phyloP scores from a whole-genome alignment of 2,329 filamentous ascomycete genomes.

The Alternaria angustiovoidea region DNA sequence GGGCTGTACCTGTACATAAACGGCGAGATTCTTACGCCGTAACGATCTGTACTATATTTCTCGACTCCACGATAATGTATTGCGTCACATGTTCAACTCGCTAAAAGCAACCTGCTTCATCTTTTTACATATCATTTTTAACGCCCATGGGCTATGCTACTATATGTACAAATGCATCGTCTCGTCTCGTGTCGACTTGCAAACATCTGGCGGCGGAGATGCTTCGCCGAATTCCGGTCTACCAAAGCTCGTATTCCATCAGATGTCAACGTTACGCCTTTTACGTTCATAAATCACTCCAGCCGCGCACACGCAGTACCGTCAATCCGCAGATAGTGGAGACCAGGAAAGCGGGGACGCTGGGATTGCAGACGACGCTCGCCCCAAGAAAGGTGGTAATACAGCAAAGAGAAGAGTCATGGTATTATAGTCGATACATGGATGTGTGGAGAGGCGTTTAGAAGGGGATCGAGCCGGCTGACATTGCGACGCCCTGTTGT shows the following conservation, averaged over 20 bases:
- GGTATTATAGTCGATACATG: constrained; percentile 46
- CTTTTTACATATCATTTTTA: constrained; percentile 22
- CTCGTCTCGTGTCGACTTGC: constrained; percentile 16
- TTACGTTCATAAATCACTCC: constrained; percentile 27
- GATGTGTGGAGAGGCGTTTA: constrained; percentile 37
- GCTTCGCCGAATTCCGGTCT: constrained; percentile 22
- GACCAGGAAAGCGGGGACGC: constrained; percentile 31
- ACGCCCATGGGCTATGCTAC: constrained; percentile 36
- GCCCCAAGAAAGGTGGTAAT: constrained; percentile 49
- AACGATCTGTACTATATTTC: constrained; percentile 41
- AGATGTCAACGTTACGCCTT: constrained; percentile 34
- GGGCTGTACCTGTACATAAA: constrained; percentile 25
- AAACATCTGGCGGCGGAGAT: constrained; percentile 22
- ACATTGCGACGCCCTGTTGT: constrained; percentile 32
- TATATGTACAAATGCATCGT: constrained; percentile 45
- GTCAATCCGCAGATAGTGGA: constrained; percentile 37
- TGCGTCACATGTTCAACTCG: constrained; percentile 20
- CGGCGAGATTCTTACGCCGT: constrained; percentile 13
- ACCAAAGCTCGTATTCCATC: constrained; percentile 31
- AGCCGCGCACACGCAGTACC: constrained; percentile 26
- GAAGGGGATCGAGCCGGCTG: constrained; percentile 50
- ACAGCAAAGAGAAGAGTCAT: constrained; percentile 52
- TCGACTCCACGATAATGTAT: constrained; percentile 39
- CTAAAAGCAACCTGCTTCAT: background rate
- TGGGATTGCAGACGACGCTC: constrained; percentile 32